Evolutionary conservation across 495 filamentous ascomycete species (phyloP), one percentile per base, ranked within the genome.

Genomic region (Massariosphaeria phaeospora): DNA sequence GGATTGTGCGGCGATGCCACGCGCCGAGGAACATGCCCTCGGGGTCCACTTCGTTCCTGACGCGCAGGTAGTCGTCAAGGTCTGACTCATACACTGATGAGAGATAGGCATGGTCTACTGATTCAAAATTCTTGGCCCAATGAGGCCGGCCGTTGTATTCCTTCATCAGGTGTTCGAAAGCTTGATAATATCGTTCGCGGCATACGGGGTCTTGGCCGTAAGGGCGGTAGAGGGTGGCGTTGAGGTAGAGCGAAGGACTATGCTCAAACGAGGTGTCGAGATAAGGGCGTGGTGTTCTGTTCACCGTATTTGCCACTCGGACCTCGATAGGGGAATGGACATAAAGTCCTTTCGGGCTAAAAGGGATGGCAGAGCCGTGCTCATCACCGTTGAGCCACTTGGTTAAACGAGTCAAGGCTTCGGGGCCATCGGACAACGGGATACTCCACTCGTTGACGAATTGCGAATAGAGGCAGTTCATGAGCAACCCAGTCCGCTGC

Each of bases 391-490:
- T 79, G 42, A 98, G 73, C 93, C 93, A 98, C 25, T 85, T 82
- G 24, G 82, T 84, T 17, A 98, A 77, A 23, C 93, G 84, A 24
- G 70, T 78, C 25, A 98, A 82, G 2, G 91, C 89, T 68, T 95
- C 91, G 15, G 93, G 93, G 0, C 94, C 93, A 55, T 86, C 84
- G 59, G 81, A 70, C n/a, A 98, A 72, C 6, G 93, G 93, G 42
- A 98, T 78, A 3, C 91, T 91, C 93, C 93, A 98, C 67, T 98
- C 93, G 67, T 98, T 95, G 39, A 98, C 93, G 62, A 89, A 94
- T 67, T 98, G 93, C 18, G 84, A 89, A 71, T 94, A 98, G 15
- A 96, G 79, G 67, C 93, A 98, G 69, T 98, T 91, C 86, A 98
- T 89, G 38, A 95, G 74, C 51, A 98, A 76, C 8, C 89, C 94